Conservation (phyloP, 1,284 basidiomycete genomes). For the Heterobasidion parviporum region DNA sequence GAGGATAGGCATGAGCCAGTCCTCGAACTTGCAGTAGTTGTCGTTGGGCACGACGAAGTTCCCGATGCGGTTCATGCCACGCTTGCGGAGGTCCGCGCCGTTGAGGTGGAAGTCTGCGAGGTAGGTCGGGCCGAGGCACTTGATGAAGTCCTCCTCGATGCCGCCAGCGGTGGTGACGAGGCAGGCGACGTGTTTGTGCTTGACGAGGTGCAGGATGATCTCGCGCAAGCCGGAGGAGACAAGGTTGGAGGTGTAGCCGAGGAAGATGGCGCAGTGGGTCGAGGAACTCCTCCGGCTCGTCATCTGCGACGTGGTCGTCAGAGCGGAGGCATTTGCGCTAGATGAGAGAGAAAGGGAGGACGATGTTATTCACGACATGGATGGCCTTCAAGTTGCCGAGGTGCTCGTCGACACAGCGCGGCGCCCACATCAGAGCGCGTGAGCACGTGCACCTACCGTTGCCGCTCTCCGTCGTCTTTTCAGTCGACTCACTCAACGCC, state of each 20-base stretch:
- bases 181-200: constrained; percentile 85
- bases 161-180: constrained; percentile 98
- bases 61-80: constrained; percentile 96
- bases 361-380: too few species aligned
- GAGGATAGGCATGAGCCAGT: constrained; percentile 95
- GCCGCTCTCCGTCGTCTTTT: too few species aligned
- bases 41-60: constrained; percentile 97
- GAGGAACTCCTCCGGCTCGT: constrained; percentile 60
- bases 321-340: constrained; percentile 82
- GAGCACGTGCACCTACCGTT: too few species aligned
- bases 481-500: too few species aligned
- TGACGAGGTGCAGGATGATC: constrained; percentile 88
- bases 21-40: constrained; percentile 99
- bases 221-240: constrained; percentile 97
- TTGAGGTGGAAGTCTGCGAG: constrained; percentile 91
- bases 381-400: too few species aligned
- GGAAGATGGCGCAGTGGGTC: constrained; percentile 81
- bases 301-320: constrained; percentile 62
- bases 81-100: constrained; percentile 79
- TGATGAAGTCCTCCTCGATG: constrained; percentile 99
- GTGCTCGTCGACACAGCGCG: too few species aligned
- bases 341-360: too few species aligned
- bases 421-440: too few species aligned
- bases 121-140: constrained; percentile 94
- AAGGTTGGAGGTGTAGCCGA: constrained; percentile 98